Evolutionary conservation across 768 basidiomycete genomes (phyloP), one percentile per base, ranked within the genome.

Genomic region (Pleurotus djamor): DNA sequence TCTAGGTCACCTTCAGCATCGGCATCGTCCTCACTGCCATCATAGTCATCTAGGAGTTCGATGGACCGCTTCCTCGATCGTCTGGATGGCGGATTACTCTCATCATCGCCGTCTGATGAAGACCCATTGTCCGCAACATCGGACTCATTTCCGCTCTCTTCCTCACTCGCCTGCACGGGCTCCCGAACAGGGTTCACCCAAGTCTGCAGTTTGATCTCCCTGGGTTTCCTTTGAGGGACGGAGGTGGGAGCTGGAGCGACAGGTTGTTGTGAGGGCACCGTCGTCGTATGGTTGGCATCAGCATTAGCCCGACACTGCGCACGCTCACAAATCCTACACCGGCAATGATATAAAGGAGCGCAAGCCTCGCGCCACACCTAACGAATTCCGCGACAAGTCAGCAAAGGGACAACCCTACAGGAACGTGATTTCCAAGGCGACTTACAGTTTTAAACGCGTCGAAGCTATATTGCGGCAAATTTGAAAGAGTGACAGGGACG

Each of bases 321-420:
- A 28, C 90, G 83, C 62, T 89, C 84, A 68, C 89, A 91, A 43
- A 91, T 84, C n/a, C 78, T 75, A 68, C 89, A 91, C 54, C 83
- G 79, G 67, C 89, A 91, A 47, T 87, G 84, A 67, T 86, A 91
- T 45, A 91, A 63, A 0, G 88, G 89, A 3, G 82, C 77, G 68
- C 86, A 89, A 0, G 88, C 89, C 60, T 91, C 88, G 41, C 87
- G 79, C 89, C 89, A 91, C 7, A 83, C 78, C 89, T 91, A 21
- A 13, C 14, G 17, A 67, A 34, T 45, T 48, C 21, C 58, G 36
- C 63, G 33, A 49, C 17, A 36, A 52, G 43, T 45, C 50, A 63
- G 52, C 32, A 56, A 64, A 33, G 58, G 47, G 48, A 58, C 43
- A 33, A 4, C 38, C 37, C 12, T 12, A 41, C 38, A 41, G 38